These are phyloP conservation scores for Cryptococcus sp. DNA, from an alignment of 1,284 basidiomycete species.

Conservation along the genomic window DNA sequence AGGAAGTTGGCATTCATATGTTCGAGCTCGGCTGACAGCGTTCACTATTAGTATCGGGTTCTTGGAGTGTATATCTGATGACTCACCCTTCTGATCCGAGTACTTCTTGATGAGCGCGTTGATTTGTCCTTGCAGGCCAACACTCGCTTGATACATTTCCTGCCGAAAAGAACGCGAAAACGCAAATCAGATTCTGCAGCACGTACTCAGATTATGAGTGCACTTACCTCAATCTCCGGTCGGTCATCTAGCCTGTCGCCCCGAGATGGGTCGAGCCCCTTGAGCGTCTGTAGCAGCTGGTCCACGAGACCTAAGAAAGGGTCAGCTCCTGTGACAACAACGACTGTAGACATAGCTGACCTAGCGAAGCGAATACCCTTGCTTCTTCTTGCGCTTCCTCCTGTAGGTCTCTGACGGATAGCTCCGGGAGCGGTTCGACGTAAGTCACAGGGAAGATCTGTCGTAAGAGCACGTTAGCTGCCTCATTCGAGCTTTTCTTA, in stretches of 20 bases:
- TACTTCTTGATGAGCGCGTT: conserved; percentile 97
- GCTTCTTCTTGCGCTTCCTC: conserved; percentile 88
- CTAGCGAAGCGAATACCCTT: conserved; percentile 60
- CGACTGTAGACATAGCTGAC: conserved; percentile 16
- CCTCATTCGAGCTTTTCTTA: too few species aligned
- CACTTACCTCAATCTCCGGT: conserved; percentile 82
- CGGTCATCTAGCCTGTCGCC: conserved; percentile 86
- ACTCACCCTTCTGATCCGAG: conserved; percentile 81
- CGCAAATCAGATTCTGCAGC: neutral
- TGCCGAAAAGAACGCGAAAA: conserved; percentile 45
- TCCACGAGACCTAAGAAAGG: conserved; percentile 78
- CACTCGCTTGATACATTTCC: conserved; percentile 88
- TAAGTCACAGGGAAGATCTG: conserved; percentile 96
- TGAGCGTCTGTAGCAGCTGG: conserved; percentile 76
- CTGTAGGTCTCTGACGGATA: conserved; percentile 73
- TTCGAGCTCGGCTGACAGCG: conserved; percentile 49
- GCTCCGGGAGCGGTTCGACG: conserved; percentile 88
- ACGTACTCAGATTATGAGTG: too few species aligned
- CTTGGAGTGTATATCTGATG: conserved; percentile 15
- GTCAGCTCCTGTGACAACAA: conserved; percentile 38
- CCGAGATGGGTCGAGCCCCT: conserved; percentile 70
- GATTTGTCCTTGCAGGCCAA: conserved; percentile 88
- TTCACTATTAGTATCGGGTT: conserved; percentile 7
- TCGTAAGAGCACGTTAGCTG: too few species aligned
- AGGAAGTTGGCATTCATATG: conserved; percentile 54